Percentiles rank a stretch among this genome's conserved stretches.
phyloP scores from a whole-genome alignment of 371 early-diverging fungal genomes.

The Ordospora colligata region DNA sequence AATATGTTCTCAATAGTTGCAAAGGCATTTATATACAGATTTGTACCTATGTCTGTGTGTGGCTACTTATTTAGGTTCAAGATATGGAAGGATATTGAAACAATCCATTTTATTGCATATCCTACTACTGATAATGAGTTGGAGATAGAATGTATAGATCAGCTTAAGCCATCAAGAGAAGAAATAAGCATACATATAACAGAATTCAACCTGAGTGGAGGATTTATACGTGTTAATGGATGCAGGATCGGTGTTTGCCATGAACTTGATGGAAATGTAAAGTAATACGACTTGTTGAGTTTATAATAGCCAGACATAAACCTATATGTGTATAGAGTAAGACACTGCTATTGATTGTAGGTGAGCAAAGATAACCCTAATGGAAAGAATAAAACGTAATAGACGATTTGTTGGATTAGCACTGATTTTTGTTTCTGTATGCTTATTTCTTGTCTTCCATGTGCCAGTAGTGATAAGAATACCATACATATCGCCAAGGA shows the following conservation, averaged over 20 bases:
- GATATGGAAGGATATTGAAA: neutral
- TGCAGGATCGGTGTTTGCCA: neutral
- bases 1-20: neutral
- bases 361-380: neutral
- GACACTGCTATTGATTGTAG: neutral
- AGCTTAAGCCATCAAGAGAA: neutral
- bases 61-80: neutral
- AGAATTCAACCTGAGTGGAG: neutral
- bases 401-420: neutral
- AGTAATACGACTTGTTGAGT: no score
- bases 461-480: neutral
- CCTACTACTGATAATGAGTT: neutral
- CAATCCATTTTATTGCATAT: neutral
- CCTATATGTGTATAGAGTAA: no score
- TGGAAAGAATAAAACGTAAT: slow-evolving; percentile 7
- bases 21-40: neutral
- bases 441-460: neutral
- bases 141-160: neutral
- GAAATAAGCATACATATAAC: neutral
- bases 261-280: neutral
- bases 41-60: neutral
- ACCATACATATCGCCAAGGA: slow-evolving; percentile 1
- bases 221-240: neutral
- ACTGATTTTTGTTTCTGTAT: neutral
- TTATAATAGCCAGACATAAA: no score